Base-by-base conservation (phyloP, 83 land plant species). In the Picea abies region DNA sequence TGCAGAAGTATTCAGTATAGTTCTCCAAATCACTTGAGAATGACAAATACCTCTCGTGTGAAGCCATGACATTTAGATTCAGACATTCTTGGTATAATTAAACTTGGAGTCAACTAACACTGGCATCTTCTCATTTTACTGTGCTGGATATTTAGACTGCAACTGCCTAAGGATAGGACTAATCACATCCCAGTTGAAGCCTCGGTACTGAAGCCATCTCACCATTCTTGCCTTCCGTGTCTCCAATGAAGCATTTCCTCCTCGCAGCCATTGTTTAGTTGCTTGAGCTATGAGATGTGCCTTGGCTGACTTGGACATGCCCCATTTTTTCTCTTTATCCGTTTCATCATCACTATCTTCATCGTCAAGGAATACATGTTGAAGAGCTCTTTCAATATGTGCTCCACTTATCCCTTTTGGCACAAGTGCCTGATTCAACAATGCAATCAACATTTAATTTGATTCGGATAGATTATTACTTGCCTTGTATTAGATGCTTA, bases 201-300 rank as follows among this genome's bases (percentile, higher is more conserved):
- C 98, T 15, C 98, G 91, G 32, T 95, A 93, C 80, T 92, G 95
- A 83, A 96, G 91, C 98, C 98, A 96, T 29, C 93, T 83, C 26
- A 87, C 67, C 32, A 96, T 83, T 80, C 96, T 91, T 64, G 95
- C 41, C 79, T 91, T 96, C 19, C 93, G 87, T 11, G 83, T 90
- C 76, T 94, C 95, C 16, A 47, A 67, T 16, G 92, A 80, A 11
- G 83, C 76, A 72, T 85, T 84, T 17, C 83, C 87, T 39, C 91
- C 84, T 63, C 91, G 86, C 8, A 82, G 62, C 98, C 98, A 96
- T 66, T 94, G 93, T 78, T 88, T 89, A 12, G 88, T 77, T n/a
- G 92, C 93, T 80, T 90, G 91, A 69, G 64, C 86, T 66, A 86
- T 84, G 23, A 96, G 91, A 61, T 82, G 94, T 76, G 92, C 92